Evolutionary conservation across 1,284 basidiomycete genomes (phyloP), one percentile per base, ranked within the genome.

Genomic region (Trichosporon ovoides): DNA sequence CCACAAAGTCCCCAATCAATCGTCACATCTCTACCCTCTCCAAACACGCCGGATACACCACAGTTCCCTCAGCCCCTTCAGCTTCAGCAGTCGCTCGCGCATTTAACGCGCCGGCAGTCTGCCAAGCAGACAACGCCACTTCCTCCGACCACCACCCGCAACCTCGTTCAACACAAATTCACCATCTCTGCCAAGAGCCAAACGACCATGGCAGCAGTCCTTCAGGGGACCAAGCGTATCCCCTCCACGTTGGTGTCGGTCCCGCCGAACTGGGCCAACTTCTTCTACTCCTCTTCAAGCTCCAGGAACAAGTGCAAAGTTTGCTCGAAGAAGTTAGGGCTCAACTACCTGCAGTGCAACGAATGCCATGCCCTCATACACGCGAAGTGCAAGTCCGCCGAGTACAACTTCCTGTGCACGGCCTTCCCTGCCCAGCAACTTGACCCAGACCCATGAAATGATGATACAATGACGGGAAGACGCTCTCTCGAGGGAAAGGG

Each of bases 331-430:
- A 48, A 48, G 22, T 22, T 48, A 5, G 43, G 43, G 22, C 43
- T 48, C 24, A 48, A 48, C 24, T 48, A 48, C 24, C 43, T 48
- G 24, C 43, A 48, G 43, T 48, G 43, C 24, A 48, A 28, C 43
- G 43, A 48, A 22, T 48, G 43, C 24, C 43, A 48, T 16, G 43
- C 43, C 4, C 43, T 48, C 9, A 48, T 48, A 22, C 43, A 48
- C 14, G 14, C 43, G 22, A 48, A 48, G 43, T 48, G 43, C 43
- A 48, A 48, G 22, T 48, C 43, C 14, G 43, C 28, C 5, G 43
- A 48, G 43, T 48, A 48, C 24, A 48, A 48, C n/a, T 48, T 48
- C 28, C n/a, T 28, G 43, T 48, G 43, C 43, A 48, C 43, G 14
- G 18, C 22, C 5, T 48, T 48, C 22, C 43, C 22, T 1, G 43